phyloP scores from a whole-genome alignment of 345 rosid genomes.

The Populus euphratica region DNA sequence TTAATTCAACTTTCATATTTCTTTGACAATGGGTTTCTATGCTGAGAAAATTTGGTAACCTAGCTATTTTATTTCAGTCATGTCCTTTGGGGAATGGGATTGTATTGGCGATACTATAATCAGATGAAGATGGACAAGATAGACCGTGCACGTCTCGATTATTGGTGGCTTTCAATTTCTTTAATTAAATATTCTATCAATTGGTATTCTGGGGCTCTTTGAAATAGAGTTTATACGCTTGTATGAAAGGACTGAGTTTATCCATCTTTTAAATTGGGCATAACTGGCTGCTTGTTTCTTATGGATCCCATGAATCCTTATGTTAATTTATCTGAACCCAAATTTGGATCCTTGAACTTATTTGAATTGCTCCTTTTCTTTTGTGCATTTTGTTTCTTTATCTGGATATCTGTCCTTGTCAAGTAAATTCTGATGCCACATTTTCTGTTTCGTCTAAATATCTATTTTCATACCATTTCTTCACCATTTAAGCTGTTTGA shows the following conservation, averaged over 20 bases:
- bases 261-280: not conserved
- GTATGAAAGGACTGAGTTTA: too few relatives aligned
- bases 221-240: not conserved
- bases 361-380: not conserved
- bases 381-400: not conserved
- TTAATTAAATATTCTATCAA: not conserved
- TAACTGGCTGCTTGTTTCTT: not conserved
- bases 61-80: not conserved
- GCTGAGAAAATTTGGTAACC: not conserved
- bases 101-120: not conserved
- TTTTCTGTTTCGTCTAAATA: not conserved
- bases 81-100: not conserved
- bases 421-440: not conserved
- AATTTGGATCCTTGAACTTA: not conserved
- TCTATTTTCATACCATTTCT: not conserved
- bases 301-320: not conserved
- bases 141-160: not conserved
- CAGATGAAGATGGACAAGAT: not conserved
- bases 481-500: constrained; percentile 6
- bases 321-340: not conserved
- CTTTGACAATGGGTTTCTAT: not conserved
- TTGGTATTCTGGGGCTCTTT: not conserved
- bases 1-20: too few relatives aligned
- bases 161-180: not conserved
- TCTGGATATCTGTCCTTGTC: not conserved